Percentiles rank a stretch among this genome's conserved stretches.
phyloP scores from a whole-genome alignment of 2,329 filamentous ascomycete genomes.

The Alternaria sp. region DNA sequence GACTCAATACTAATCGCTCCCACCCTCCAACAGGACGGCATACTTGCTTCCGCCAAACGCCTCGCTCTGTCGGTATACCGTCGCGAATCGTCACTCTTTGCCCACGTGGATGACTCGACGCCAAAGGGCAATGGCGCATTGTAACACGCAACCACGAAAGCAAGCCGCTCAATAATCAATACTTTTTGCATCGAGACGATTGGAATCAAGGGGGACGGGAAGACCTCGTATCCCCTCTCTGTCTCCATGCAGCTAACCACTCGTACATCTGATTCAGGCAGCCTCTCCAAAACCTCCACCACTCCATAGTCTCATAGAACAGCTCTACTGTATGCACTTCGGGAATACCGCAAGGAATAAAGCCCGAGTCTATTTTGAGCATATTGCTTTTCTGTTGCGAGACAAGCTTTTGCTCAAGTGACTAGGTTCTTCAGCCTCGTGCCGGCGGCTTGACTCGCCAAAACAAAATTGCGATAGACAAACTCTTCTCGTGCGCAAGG shows the following conservation, averaged over 20 bases:
- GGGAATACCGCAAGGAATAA: slow-evolving; percentile 13
- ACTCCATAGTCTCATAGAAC: slow-evolving; percentile 14
- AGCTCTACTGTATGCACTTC: slow-evolving; percentile 1
- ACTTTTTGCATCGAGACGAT: slow-evolving; percentile 9
- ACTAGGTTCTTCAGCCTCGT: slow-evolving; percentile 8
- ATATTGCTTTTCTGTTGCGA: slow-evolving; percentile 7
- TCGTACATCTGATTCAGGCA: slow-evolving; percentile 13
- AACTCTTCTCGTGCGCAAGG: slow-evolving; percentile 1
- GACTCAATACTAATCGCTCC: slow-evolving; percentile 11
- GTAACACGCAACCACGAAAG: slow-evolving; percentile 2
- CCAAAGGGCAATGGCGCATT: not conserved
- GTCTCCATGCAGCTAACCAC: slow-evolving; percentile 9
- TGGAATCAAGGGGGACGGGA: slow-evolving; percentile 6
- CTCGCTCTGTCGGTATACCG: slow-evolving; percentile 8
- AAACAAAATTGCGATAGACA: slow-evolving; percentile 7
- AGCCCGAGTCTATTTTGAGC: slow-evolving; percentile 14
- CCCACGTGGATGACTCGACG: not conserved
- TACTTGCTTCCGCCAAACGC: slow-evolving; percentile 14
- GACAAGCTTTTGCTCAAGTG: slow-evolving; percentile 14
- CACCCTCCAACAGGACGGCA: slow-evolving; percentile 5
- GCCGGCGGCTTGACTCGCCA: slow-evolving; percentile 9
- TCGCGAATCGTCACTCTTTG: not conserved
- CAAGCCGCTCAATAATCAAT: slow-evolving; percentile 13
- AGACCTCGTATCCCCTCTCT: slow-evolving; percentile 20
- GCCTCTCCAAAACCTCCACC: slow-evolving; percentile 17